Conservation (phyloP, 305 asterid genomes). For the Solanum hybrid region DNA sequence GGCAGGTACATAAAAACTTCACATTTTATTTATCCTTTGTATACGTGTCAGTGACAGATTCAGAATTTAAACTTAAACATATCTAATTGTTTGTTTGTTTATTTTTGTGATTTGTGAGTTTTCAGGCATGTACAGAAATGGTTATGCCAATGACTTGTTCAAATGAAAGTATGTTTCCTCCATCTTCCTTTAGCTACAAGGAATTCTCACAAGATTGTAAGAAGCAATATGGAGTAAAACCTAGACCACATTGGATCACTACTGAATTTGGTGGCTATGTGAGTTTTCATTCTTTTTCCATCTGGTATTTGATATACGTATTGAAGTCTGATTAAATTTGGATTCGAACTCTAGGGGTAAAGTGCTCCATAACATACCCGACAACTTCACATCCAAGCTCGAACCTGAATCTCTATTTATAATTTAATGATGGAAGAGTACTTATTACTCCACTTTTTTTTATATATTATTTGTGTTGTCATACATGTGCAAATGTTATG, state of each 20-base stretch:
- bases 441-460: neutral
- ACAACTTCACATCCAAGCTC: neutral
- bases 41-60: neutral
- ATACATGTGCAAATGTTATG: neutral
- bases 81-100: neutral
- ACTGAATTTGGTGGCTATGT: constrained; percentile 68
- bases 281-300: neutral
- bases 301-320: neutral
- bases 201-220: constrained; percentile 30
- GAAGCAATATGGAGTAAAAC: constrained; percentile 39
- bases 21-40: neutral
- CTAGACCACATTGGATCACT: constrained; percentile 71
- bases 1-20: constrained; percentile 46
- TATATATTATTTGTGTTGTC: neutral
- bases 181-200: constrained; percentile 42
- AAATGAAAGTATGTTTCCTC: constrained; percentile 63
- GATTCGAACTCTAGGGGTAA: neutral
- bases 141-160: constrained; percentile 66
- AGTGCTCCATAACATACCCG: neutral
- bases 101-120: neutral
- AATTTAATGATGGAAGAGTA: neutral
- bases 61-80: neutral
- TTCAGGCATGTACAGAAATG: constrained; percentile 81
- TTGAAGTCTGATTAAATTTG: neutral
- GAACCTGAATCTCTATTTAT: neutral